Percentiles rank a stretch among this genome's conserved stretches.
Evolutionary conservation across 106 monocot genomes (phyloP).

Genomic region (Apostasia ramifera): DNA sequence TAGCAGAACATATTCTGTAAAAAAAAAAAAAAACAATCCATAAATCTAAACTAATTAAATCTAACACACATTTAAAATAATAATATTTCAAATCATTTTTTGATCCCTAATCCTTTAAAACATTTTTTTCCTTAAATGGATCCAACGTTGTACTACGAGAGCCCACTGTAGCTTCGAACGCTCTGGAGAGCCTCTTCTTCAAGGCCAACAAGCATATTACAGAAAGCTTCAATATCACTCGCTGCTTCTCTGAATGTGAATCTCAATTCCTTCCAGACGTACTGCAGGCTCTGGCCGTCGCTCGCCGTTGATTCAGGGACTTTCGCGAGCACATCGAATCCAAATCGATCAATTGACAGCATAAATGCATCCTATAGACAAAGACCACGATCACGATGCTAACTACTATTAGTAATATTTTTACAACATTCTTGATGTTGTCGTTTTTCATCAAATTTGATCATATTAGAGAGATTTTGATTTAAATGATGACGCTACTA

Average conservation of each 20-base stretch:
- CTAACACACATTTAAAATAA: no score
- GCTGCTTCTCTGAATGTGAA: slow-evolving; percentile 73
- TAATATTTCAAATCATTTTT: no score
- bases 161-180: slow-evolving; percentile 71
- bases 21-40: no score
- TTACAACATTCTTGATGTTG: no score
- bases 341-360: slow-evolving; percentile 55
- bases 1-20: no score
- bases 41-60: no score
- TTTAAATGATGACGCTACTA: no score
- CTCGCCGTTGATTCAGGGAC: slow-evolving; percentile 18
- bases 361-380: slow-evolving; percentile 62
- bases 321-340: slow-evolving; percentile 75
- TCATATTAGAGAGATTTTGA: no score
- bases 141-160: not conserved
- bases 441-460: no score
- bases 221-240: slow-evolving; percentile 60
- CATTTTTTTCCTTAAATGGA: no score
- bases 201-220: slow-evolving; percentile 54
- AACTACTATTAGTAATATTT: no score
- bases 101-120: no score
- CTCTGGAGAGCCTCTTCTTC: slow-evolving; percentile 73
- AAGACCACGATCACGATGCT: not conserved
- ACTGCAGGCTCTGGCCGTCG: slow-evolving; percentile 16
- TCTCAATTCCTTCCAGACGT: slow-evolving; percentile 81